Conservation (phyloP, 768 basidiomycete species). For the Gelatoporia subvermispora region DNA sequence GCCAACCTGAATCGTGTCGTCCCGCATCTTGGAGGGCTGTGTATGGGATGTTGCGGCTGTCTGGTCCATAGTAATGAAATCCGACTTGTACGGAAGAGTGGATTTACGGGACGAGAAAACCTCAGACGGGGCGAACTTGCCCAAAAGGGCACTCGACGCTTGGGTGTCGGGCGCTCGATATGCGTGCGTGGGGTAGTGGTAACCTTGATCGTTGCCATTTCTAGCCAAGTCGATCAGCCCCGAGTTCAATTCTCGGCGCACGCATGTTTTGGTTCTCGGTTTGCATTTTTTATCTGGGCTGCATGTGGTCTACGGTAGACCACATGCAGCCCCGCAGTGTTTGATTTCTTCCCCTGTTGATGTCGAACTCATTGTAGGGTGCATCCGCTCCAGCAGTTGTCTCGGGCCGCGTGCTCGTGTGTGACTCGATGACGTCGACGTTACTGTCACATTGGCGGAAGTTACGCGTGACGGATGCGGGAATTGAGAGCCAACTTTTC, state of each 20-base stretch:
- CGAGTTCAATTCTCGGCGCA: slow-evolving; percentile 2
- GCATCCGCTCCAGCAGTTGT: too few species aligned
- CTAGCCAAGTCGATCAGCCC: not conserved
- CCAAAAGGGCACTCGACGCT: not conserved
- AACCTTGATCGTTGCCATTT: slow-evolving; percentile 2
- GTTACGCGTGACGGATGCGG: not conserved
- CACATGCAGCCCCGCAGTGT: too few species aligned
- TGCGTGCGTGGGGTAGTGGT: slow-evolving; percentile 3
- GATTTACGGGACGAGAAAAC: not conserved
- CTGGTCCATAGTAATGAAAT: slow-evolving; percentile 19
- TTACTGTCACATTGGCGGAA: too few species aligned
- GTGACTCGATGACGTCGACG: too few species aligned
- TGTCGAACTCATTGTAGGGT: too few species aligned
- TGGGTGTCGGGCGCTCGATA: slow-evolving; percentile 3
- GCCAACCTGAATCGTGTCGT: slow-evolving; percentile 51
- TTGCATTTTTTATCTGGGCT: too few species aligned
- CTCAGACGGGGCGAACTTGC: slow-evolving; percentile 3
- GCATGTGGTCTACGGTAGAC: too few species aligned
- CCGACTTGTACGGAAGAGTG: slow-evolving; percentile 3
- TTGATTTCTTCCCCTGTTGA: too few species aligned
- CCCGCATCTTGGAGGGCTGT: slow-evolving; percentile 5
- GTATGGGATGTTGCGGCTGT: slow-evolving; percentile 18
- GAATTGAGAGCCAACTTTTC: slow-evolving; percentile 14
- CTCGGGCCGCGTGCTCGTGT: too few species aligned
- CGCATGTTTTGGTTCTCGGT: not conserved